A percentile compares a stretch with the other conserved stretches of the same genome.
phyloP scores from a whole-genome alignment of 352 stramenopile genomes.

The Halophytophthora polymorphica region DNA sequence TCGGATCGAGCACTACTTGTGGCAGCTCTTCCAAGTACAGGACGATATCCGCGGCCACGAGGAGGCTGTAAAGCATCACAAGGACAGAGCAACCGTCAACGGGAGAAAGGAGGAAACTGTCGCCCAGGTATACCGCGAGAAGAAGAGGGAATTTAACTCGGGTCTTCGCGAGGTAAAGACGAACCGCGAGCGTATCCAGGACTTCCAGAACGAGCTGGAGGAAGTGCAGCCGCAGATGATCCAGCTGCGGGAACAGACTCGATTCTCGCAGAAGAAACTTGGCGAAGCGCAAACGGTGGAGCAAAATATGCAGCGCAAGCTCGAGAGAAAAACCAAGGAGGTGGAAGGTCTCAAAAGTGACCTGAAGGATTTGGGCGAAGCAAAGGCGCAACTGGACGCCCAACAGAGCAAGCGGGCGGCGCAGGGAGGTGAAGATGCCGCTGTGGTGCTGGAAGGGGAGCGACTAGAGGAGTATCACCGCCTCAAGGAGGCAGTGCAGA shows the following conservation, averaged over 20 bases:
- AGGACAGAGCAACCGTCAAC: slow-evolving; percentile 43
- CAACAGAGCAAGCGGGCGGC: slow-evolving; percentile 25
- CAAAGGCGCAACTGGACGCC: slow-evolving; percentile 55
- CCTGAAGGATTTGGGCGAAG: slow-evolving; percentile 57
- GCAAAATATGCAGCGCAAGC: slow-evolving; percentile 65
- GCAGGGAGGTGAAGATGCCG: slow-evolving; percentile 39
- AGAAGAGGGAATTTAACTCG: slow-evolving; percentile 67
- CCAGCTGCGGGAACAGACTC: slow-evolving; percentile 87
- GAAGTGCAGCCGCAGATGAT: slow-evolving; percentile 70
- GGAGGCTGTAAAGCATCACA: slow-evolving; percentile 55
- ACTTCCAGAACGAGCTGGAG: slow-evolving; percentile 86
- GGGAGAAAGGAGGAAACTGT: slow-evolving; percentile 47
- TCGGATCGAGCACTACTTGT: slow-evolving; percentile 93
- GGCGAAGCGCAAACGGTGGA: slow-evolving; percentile 46
- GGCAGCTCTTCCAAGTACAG: slow-evolving; percentile 95
- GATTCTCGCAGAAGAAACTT: slow-evolving; percentile 72
- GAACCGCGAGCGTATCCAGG: slow-evolving; percentile 62
- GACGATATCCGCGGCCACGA: slow-evolving; percentile 84
- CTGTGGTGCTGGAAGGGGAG: slow-evolving; percentile 56
- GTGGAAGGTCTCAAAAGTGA: slow-evolving; percentile 75
- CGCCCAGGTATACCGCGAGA: slow-evolving; percentile 47
- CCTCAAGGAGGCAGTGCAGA: slow-evolving; percentile 69
- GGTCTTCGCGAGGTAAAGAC: slow-evolving; percentile 60
- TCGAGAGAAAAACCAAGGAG: slow-evolving; percentile 83
- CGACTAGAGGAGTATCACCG: slow-evolving; percentile 82